Evolutionary conservation across 2,329 filamentous ascomycete genomes (phyloP), one percentile per base, ranked within the genome.

Genomic region (Fusarium verticillioides): DNA sequence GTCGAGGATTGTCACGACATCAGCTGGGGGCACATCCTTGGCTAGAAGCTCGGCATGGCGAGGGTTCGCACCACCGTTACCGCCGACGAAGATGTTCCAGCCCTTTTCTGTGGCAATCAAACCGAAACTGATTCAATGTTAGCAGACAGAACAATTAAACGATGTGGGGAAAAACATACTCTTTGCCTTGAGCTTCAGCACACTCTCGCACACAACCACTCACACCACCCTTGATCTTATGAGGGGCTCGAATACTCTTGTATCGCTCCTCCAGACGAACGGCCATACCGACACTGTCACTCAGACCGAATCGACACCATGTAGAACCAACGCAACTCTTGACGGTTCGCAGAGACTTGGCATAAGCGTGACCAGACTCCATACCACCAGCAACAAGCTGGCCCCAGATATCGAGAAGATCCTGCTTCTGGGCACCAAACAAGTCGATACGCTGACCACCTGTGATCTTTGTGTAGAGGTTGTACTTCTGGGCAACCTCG

Each of bases 191-290:
- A 3, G 95, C 95, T 82, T 97, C 95, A 2, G 95, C 95, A 75
- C 95, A 97, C 82, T 97, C 95, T 61, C 95, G 88, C n/a, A 97
- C 94, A 73, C 95, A 97, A 18, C 95, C 95, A 61, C 92, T 95
- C 0, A 97, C 94, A 62, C 94, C 95, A 3, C 93, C 94, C 82
- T 97, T 97, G 81, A 97, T 89, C 85, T 97, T 97, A 81, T 97
- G 95, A 13, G 95, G 95, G 21, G 88, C 88, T n/a, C 95, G 90
- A 66, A 97, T 93, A 78, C 93, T 94, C 87, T 97, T 97, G 83
- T 97, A 97, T 50, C 95, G 90, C 84, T 97, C 93, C 82, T 97
- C 95, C 1, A 97, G 83, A 7, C 94, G 88, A 21, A 97, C 91
- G 0, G 95, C 95, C 92, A 97, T 94, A 16, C 95, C 95, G 1